Evolutionary conservation across 2,329 filamentous ascomycete species (phyloP).

Genomic region (Sclerotinia nivalis): DNA sequence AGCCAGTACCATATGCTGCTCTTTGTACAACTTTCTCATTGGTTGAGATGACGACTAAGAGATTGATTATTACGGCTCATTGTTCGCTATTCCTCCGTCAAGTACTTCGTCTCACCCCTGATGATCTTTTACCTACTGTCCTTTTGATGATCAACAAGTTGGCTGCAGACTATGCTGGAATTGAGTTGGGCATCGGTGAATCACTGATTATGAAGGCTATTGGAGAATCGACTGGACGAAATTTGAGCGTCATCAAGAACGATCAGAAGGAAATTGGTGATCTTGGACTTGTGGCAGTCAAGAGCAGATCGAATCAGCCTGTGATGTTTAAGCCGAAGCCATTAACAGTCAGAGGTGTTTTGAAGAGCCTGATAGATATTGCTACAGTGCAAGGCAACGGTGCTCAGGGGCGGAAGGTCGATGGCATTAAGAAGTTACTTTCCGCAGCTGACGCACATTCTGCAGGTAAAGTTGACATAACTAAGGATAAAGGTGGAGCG

Average conservation of each 20-base stretch:
- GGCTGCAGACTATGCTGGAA: slow-evolving; percentile 92
- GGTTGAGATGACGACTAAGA: slow-evolving; percentile 91
- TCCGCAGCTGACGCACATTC: slow-evolving; percentile 79
- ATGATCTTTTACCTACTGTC: slow-evolving; percentile 83
- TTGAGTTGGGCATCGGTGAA: slow-evolving; percentile 97
- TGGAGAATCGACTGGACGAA: slow-evolving; percentile 89
- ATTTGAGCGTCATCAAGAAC: slow-evolving; percentile 83
- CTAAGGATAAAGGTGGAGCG: slow-evolving; percentile 86
- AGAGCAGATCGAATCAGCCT: slow-evolving; percentile 90
- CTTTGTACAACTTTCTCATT: slow-evolving; percentile 93
- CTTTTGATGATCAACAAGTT: slow-evolving; percentile 98
- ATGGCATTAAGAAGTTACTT: slow-evolving; percentile 94
- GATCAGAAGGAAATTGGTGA: slow-evolving; percentile 97
- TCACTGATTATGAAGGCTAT: slow-evolving; percentile 99
- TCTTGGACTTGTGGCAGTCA: slow-evolving; percentile 88
- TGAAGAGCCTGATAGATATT: slow-evolving; percentile 83
- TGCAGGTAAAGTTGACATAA: slow-evolving; percentile 81
- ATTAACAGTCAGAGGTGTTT: slow-evolving; percentile 81
- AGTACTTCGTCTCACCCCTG: slow-evolving; percentile 86
- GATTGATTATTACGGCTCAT: slow-evolving; percentile 82
- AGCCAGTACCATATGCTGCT: slow-evolving; percentile 90
- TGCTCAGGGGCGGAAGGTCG: slow-evolving; percentile 86
- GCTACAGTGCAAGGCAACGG: slow-evolving; percentile 85
- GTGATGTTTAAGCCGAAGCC: slow-evolving; percentile 99
- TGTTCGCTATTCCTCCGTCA: slow-evolving; percentile 90